Base-by-base conservation (phyloP, 495 filamentous ascomycete species). In the Aspergillus olivimuriae region DNA sequence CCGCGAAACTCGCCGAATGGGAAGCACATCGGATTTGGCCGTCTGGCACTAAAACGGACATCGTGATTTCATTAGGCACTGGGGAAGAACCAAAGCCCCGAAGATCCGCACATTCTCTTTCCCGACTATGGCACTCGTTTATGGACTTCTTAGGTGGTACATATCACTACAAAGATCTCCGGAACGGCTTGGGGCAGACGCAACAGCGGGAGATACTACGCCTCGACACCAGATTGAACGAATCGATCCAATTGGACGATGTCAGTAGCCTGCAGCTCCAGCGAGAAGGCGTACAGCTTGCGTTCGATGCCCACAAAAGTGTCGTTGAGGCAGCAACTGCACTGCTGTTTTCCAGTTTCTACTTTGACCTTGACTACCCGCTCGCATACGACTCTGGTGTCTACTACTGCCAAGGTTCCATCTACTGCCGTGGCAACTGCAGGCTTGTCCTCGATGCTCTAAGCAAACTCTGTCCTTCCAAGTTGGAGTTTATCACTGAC, bases 31-130 rank as follows among this genome's bases (percentile, higher is more conserved):
- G 38, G 6, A 44, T 63, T 6, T 62, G 54, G 51, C 46, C 47
- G 2, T 48, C 41, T 4, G 32, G 40, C 10, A 46, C 40, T 12
- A n/a, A n/a, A n/a, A 34, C 32, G 30, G 53, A 57, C 38, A 28
- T 65, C 18, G 47, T 46, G 17, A 41, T 65, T 17, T 65, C 57
- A 14, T 35, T 65, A 7, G 50, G 58, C 9, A 64, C 58, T 2
- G 50, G 55, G 19, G 40, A 50, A 34, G 39, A 42, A 18, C 39
- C 39, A 33, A 42, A 12, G n/a, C 24, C 14, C 14, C 19, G n/a
- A n/a, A 31, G 33, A 19, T 31, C 28, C 21, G 47, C 50, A 31
- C 39, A 51, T 23, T 60, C 36, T 26, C 38, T 60, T 16, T 41
- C 43, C 28, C 36, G 50, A 30, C 48, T 62, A 24, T 57, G 32